These are phyloP conservation scores for Arbutus unedo DNA, from an alignment of 148 eudicot genomes.

Conservation along the genomic window DNA sequence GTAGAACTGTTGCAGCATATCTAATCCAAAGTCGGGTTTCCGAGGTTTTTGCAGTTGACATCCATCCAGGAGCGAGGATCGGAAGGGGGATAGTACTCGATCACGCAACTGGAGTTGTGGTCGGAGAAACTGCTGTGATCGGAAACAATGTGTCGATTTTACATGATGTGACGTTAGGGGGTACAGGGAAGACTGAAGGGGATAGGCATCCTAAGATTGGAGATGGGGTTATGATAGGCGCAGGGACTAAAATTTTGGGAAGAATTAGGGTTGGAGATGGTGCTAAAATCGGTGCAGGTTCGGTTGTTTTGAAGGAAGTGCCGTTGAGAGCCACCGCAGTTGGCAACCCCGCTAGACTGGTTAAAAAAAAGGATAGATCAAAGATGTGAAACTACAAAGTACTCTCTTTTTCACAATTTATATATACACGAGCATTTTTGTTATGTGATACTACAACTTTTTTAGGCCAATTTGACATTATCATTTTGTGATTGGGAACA, in stretches of 20 bases:
- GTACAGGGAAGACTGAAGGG: conserved; percentile 46
- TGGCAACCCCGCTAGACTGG: conserved; percentile 49
- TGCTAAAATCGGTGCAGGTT: conserved; percentile 42
- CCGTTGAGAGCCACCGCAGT: conserved; percentile 43
- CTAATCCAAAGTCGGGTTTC: conserved; percentile 44
- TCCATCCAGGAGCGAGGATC: conserved; percentile 45
- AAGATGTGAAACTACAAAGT: background rate
- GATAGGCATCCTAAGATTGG: conserved; percentile 54
- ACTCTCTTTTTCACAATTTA: background rate
- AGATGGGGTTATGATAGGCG: conserved; percentile 53
- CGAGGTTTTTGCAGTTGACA: conserved; percentile 49
- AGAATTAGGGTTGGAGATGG: conserved; percentile 30
- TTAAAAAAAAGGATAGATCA: conserved; percentile 22
- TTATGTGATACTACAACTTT: background rate
- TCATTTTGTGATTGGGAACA: background rate
- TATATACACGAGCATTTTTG: background rate
- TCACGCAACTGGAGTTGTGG: conserved; percentile 54
- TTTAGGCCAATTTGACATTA: background rate
- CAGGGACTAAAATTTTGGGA: conserved; percentile 39
- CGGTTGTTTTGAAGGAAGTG: conserved; percentile 36
- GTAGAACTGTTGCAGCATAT: conserved; percentile 25
- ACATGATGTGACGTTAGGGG: conserved; percentile 52
- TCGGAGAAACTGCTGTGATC: conserved; percentile 51
- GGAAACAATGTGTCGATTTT: conserved; percentile 43
- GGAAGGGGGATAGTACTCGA: conserved; percentile 46